phyloP scores from a whole-genome alignment of 2,329 filamentous ascomycete species.

The Akanthomyces muscarius region DNA sequence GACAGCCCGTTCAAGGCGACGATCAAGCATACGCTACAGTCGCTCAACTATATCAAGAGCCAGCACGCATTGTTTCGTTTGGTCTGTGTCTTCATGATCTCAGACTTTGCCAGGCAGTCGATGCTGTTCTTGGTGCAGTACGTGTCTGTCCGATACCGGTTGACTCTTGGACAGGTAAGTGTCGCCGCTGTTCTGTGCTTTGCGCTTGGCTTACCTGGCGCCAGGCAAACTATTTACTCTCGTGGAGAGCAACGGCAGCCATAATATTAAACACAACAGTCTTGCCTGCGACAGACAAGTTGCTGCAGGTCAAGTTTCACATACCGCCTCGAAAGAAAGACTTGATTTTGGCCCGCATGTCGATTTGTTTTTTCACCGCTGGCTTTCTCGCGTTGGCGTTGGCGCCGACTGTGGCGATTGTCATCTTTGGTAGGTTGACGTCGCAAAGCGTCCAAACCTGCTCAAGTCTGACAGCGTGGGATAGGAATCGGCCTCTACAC shows the following conservation, averaged over 20 bases:
- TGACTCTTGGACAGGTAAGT: slow-evolving; percentile 9
- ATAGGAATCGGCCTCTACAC: slow-evolving; percentile 5
- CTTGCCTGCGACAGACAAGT: neutral
- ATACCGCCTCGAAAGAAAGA: slow-evolving; percentile 6
- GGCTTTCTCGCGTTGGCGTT: slow-evolving; percentile 6
- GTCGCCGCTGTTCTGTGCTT: neutral
- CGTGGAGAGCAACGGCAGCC: slow-evolving; percentile 9
- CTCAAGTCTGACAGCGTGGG: neutral
- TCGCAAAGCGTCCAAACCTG: neutral
- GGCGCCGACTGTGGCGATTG: neutral
- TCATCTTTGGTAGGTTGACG: slow-evolving; percentile 3
- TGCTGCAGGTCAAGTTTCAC: neutral
- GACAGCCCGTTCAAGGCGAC: slow-evolving; percentile 5
- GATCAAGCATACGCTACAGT: slow-evolving; percentile 4
- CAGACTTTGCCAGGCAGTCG: slow-evolving; percentile 13
- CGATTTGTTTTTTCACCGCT: neutral
- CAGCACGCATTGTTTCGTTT: neutral
- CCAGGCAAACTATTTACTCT: slow-evolving; percentile 12
- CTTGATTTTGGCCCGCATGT: neutral
- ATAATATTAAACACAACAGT: slow-evolving; percentile 4
- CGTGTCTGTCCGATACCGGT: slow-evolving; percentile 1
- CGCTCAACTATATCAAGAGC: neutral
- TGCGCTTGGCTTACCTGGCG: neutral
- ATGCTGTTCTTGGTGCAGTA: slow-evolving; percentile 14
- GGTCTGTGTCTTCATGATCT: slow-evolving; percentile 8